Percentiles rank a stretch among this genome's conserved stretches.
Conservation (phyloP, 495 filamentous ascomycete genomes). For the Daldinia loculata region DNA sequence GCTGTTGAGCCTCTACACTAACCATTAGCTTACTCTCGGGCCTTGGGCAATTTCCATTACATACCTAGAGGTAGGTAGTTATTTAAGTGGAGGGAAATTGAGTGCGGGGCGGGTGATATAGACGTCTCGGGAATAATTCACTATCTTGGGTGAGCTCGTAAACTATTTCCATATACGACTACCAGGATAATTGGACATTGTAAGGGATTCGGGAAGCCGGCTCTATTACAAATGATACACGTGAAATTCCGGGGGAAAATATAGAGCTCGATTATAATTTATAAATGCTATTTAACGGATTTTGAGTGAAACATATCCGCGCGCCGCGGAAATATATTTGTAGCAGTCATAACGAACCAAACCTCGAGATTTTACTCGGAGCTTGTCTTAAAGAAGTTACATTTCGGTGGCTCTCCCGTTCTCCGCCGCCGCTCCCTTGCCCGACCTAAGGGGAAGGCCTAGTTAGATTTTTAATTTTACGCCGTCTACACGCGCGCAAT, state of each 20-base stretch:
- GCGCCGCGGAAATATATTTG: background rate
- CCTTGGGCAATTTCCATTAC: background rate
- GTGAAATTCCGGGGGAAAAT: background rate
- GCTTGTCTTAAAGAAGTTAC: background rate
- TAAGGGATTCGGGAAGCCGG: background rate
- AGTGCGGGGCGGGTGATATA: background rate
- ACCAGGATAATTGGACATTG: background rate
- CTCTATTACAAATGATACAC: background rate
- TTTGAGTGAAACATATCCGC: background rate
- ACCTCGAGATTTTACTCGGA: background rate
- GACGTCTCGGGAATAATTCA: background rate
- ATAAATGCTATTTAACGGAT: background rate
- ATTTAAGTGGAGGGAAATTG: background rate
- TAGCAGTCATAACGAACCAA: constrained; percentile 11
- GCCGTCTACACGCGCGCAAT: background rate
- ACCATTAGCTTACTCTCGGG: background rate
- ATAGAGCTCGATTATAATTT: background rate
- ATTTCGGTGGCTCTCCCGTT: constrained; percentile 2
- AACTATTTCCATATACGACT: background rate
- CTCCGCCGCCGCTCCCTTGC: constrained; percentile 5
- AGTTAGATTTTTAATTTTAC: background rate
- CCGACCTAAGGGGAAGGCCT: constrained; percentile 4
- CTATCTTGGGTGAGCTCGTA: background rate
- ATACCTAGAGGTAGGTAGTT: background rate
- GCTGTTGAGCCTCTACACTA: background rate